Evolutionary conservation across 2,329 filamentous ascomycete species (phyloP), one percentile per base, ranked within the genome.

Genomic region (Colletotrichum karsti): DNA sequence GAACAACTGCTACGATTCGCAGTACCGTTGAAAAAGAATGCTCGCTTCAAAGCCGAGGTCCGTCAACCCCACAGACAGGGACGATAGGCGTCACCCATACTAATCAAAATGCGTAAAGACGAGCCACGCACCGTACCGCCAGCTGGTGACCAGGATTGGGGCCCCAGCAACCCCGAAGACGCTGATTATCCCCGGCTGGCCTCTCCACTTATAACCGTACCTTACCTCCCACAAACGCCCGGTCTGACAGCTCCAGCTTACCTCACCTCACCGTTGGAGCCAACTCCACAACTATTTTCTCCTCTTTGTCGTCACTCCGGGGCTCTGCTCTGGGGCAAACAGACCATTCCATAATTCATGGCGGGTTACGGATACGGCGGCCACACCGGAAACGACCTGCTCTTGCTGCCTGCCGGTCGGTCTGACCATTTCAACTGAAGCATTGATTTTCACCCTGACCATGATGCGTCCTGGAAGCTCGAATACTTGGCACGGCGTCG

Each of bases 181-280:
- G 46, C 65, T 58, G 20, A 44, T 59, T 30, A 35, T 37, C 37
- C 60, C 46, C 22, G 46, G 65, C 54, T 24, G 44, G 41, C n/a
- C 46, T 68, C 60, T 54, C 65, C 65, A 68, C 65, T 68, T 65
- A 68, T 68, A 68, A 68, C 65, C 65, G 63, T 61, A 61, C 63
- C 30, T 61, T 63, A 56, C 51, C 60, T 63, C n/a, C 42, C 60
- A 61, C 57, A 22, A 30, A 35, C 54, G 57, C 56, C 56, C 56
- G 44, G 60, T 68, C 61, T 68, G 65, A 68, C 60, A 65, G 65
- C 60, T 68, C 30, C 60, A 65, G 65, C 60, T 68, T 30, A 65
- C 39, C 30, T 68, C 65, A 35, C 46, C 60, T 53, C 53, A 54
- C 50, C 42, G 44, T 67, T 67, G 59, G 64, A 53, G 20, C 44